A percentile compares a stretch with the other conserved stretches of the same genome.
Conservation (phyloP, 495 filamentous ascomycete species). For the Penicillium samsonianum region DNA sequence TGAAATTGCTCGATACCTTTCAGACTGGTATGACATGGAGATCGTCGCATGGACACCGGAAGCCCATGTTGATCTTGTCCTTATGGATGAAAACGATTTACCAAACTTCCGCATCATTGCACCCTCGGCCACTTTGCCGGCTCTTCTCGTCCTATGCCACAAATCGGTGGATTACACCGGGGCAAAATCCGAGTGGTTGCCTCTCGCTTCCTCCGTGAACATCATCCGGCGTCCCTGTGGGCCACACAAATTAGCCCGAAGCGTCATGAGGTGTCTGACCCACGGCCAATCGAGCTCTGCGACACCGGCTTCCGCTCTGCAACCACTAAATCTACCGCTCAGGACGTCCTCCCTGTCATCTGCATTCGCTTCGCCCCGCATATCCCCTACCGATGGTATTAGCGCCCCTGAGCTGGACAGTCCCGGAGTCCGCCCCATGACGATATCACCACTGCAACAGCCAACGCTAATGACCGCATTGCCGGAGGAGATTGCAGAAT, state of each 20-base stretch:
- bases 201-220: conserved; percentile 39
- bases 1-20: conserved; percentile 36
- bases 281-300: conserved; percentile 20
- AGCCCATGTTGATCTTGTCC: conserved; percentile 38
- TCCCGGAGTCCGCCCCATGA: neutral
- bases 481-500: conserved; percentile 13
- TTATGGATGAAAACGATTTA: conserved; percentile 44
- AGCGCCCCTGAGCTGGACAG: neutral
- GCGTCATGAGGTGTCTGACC: conserved; percentile 42
- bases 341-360: conserved; percentile 13
- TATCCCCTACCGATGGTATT: neutral
- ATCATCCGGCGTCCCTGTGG: conserved; percentile 58
- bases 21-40: conserved; percentile 49
- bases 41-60: conserved; percentile 39
- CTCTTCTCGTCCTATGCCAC: conserved; percentile 42
- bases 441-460: neutral
- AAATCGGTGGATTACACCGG: conserved; percentile 35
- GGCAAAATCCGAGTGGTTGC: conserved; percentile 33
- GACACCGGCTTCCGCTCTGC: conserved; percentile 13
- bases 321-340: conserved; percentile 23
- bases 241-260: conserved; percentile 64
- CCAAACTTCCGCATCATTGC: conserved; percentile 19
- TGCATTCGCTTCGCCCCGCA: neutral
- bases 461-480: conserved; percentile 15
- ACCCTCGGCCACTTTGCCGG: conserved; percentile 25